These are phyloP conservation scores for Rhododendron mucronatum DNA, from an alignment of 148 eudicot genomes.

Conservation along the genomic window DNA sequence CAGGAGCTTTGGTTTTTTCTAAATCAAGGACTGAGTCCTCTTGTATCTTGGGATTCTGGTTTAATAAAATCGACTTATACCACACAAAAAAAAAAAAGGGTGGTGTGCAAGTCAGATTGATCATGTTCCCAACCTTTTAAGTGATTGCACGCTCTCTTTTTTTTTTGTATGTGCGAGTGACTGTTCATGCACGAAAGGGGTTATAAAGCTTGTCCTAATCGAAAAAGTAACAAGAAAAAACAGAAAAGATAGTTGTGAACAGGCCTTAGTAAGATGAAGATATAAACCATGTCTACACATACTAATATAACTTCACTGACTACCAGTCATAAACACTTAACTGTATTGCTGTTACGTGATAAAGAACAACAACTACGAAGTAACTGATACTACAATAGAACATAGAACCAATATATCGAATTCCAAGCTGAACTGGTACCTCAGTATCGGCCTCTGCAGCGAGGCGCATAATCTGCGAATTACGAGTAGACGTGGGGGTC, in stretches of 20 bases:
- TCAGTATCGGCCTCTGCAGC: slow-evolving; percentile 75
- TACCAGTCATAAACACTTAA: not conserved
- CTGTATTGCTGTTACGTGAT: not conserved
- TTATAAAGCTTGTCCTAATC: not conserved
- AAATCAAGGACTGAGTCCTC: too few relatives aligned
- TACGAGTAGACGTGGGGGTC: slow-evolving; percentile 66
- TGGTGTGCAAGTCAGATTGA: not conserved
- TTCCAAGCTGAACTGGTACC: slow-evolving; percentile 32
- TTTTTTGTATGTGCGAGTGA: not conserved
- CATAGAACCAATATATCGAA: not conserved
- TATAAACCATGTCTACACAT: not conserved
- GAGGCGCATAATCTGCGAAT: slow-evolving; percentile 66
- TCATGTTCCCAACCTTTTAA: not conserved
- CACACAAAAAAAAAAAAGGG: too few relatives aligned
- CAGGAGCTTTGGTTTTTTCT: too few relatives aligned
- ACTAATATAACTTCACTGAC: not conserved
- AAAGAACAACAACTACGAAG: not conserved
- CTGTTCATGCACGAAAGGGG: not conserved
- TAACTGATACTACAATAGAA: not conserved
- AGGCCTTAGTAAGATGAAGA: not conserved
- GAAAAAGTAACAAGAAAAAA: not conserved
- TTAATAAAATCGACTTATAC: too few relatives aligned
- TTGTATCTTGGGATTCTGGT: too few relatives aligned
- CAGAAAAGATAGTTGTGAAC: not conserved
- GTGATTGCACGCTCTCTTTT: too few relatives aligned